Evolutionary conservation across 2,329 filamentous ascomycete genomes (phyloP).

Genomic region (Penicillium aurantiogriseum): DNA sequence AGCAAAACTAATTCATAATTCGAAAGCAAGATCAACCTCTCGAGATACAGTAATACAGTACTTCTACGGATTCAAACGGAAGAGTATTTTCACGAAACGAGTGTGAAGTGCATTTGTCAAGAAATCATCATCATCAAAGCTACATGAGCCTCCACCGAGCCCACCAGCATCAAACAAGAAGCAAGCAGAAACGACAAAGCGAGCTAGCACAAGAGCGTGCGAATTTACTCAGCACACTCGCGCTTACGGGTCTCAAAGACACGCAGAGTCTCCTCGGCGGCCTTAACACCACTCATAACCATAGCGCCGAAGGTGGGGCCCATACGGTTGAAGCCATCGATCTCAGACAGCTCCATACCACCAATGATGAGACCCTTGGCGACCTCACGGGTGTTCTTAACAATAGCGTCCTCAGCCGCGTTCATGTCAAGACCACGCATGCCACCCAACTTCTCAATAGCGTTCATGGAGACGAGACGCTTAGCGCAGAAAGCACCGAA

Average conservation of each 20-base stretch:
- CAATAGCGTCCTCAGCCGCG: slow-evolving; percentile 85
- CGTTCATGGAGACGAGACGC: slow-evolving; percentile 83
- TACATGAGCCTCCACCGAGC: background rate
- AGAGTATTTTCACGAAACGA: slow-evolving; percentile 15
- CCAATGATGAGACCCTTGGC: slow-evolving; percentile 87
- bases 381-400: slow-evolving; percentile 86
- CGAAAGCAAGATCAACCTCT: background rate
- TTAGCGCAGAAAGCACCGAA: slow-evolving; percentile 92
- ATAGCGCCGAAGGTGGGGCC: slow-evolving; percentile 86
- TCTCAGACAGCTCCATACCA: slow-evolving; percentile 89
- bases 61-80: background rate
- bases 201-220: background rate
- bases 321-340: slow-evolving; percentile 91
- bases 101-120: slow-evolving; percentile 22
- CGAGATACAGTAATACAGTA: background rate
- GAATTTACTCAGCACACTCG: slow-evolving; percentile 63
- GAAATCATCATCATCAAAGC: slow-evolving; percentile 11
- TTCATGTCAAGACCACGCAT: slow-evolving; percentile 96
- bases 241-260: slow-evolving; percentile 75
- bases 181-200: background rate
- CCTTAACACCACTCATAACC: slow-evolving; percentile 83
- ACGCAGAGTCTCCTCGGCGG: slow-evolving; percentile 78
- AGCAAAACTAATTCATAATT: slow-evolving; percentile 8
- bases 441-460: slow-evolving; percentile 77
- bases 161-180: background rate